Evolutionary conservation across 2,329 filamentous ascomycete species (phyloP), one percentile per base, ranked within the genome.

Genomic region (Zymoseptoria brevis): DNA sequence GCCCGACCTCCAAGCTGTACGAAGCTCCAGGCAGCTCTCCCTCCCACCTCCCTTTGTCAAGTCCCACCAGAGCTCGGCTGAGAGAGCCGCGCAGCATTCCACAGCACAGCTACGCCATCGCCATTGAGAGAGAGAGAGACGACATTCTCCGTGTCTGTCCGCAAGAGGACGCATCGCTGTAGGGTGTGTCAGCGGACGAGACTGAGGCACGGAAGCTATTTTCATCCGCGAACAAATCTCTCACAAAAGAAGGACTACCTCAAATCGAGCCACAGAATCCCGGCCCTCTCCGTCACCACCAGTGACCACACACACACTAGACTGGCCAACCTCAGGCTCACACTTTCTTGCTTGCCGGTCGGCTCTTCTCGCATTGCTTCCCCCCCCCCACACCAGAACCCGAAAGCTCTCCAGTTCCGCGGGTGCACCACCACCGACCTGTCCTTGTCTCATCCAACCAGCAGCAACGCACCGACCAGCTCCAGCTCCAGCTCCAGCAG

Each of bases 301-400:
- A n/a, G n/a, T n/a, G n/a, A n/a, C n/a, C n/a, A n/a, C n/a, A n/a
- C n/a, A 45, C 5, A n/a, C 35, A 45, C 35, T 45, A 45, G 35
- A 45, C 35, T 45, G 35, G 35, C 35, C 35, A 45, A 45, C 35
- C 35, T 45, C 35, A 45, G 35, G 35, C 35, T 45, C 35, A 16
- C 4, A 45, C 35, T 16, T 45, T n/a, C 13, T 45, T 45, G 35
- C 35, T 45, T 45, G 35, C 35, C 35, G 35, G 35, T 45, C 35
- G 35, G 35, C 35, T 45, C 52, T 60, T 60, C 58, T 60, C 58
- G 26, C 26, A 29, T 45, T 45, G 35, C 35, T 45, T 4, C 2
- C 13, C 4, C 5, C 16, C 11, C 35, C 13, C 35, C 35, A 7
- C 35, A 45, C 35, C 35, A 13, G 13, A 45, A n/a, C 35, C 35